phyloP scores from a whole-genome alignment of 2,329 filamentous ascomycete species.

The Fusarium sp. region DNA sequence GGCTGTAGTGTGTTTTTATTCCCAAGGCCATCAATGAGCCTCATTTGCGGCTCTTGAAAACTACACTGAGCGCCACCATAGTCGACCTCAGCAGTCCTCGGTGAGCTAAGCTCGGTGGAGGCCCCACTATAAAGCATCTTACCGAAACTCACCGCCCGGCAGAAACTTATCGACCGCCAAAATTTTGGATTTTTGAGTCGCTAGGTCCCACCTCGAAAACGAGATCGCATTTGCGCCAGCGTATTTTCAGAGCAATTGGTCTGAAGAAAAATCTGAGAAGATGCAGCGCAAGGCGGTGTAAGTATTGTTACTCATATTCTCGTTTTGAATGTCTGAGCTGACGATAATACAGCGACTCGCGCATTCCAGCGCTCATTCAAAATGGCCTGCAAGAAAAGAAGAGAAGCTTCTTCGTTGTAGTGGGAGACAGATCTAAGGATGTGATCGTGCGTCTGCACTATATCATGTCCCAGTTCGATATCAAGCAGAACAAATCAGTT shows the following conservation, averaged over 20 bases:
- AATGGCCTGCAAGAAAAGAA: slow-evolving; percentile 97
- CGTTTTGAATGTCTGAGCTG: neutral
- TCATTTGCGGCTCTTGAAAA: neutral
- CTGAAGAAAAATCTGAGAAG: slow-evolving; percentile 48
- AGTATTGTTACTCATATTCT: slow-evolving; percentile 32
- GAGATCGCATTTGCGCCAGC: slow-evolving; percentile 49
- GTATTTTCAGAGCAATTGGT: slow-evolving; percentile 47
- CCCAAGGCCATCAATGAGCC: neutral
- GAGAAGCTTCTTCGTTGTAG: slow-evolving; percentile 96
- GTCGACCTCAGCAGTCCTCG: neutral
- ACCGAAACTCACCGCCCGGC: slow-evolving; percentile 54
- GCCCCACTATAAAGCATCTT: slow-evolving; percentile 27
- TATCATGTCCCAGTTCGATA: slow-evolving; percentile 88
- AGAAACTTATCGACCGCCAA: slow-evolving; percentile 53
- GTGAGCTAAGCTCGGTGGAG: slow-evolving; percentile 12
- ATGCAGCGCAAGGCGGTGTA: slow-evolving; percentile 73
- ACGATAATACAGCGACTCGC: slow-evolving; percentile 74
- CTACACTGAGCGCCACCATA: neutral
- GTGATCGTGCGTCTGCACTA: slow-evolving; percentile 94
- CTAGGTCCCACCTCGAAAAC: slow-evolving; percentile 42
- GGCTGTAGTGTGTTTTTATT: too few relatives aligned
- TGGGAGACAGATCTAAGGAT: slow-evolving; percentile 92
- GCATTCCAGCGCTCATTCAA: slow-evolving; percentile 89
- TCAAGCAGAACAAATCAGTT: slow-evolving; percentile 92
- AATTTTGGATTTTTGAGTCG: slow-evolving; percentile 55